Evolutionary conservation across 2,329 filamentous ascomycete species (phyloP).

Genomic region (Epichloe sibirici): DNA sequence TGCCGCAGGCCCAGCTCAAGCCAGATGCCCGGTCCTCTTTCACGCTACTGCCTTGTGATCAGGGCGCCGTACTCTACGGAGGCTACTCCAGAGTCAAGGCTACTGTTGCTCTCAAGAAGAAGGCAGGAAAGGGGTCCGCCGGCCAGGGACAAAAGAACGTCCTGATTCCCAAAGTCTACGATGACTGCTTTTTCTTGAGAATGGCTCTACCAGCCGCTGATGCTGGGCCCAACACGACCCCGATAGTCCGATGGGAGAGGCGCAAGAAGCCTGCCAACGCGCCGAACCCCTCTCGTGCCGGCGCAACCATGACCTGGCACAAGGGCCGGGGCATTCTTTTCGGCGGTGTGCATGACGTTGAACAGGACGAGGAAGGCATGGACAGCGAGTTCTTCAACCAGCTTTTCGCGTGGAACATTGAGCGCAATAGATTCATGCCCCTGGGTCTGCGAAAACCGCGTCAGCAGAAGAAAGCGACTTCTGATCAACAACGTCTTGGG

Average conservation of each 20-base stretch:
- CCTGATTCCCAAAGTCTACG: conserved; percentile 78
- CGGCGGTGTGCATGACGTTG: conserved; percentile 87
- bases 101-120: conserved; percentile 49
- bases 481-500: conserved; percentile 40
- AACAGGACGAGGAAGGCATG: conserved; percentile 85
- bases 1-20: conserved; percentile 70
- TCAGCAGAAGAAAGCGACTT: conserved; percentile 44
- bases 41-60: conserved; percentile 79
- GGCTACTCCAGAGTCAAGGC: conserved; percentile 89
- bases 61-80: conserved; percentile 80
- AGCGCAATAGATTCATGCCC: conserved; percentile 89
- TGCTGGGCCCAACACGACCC: conserved; percentile 50
- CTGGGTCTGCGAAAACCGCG: conserved; percentile 65
- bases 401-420: conserved; percentile 86
- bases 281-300: conserved; percentile 71
- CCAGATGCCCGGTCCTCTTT: conserved; percentile 88
- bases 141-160: conserved; percentile 55
- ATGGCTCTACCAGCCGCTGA: conserved; percentile 62
- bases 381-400: conserved; percentile 96
- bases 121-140: conserved; percentile 39
- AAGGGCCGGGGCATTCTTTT: conserved; percentile 88
- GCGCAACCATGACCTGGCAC: conserved; percentile 88
- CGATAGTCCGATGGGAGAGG: conserved; percentile 78
- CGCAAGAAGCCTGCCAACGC: conserved; percentile 86
- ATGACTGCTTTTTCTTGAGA: conserved; percentile 88